Evolutionary conservation across 371 early-diverging fungal species (phyloP).

Genomic region (Mortierella sp.): DNA sequence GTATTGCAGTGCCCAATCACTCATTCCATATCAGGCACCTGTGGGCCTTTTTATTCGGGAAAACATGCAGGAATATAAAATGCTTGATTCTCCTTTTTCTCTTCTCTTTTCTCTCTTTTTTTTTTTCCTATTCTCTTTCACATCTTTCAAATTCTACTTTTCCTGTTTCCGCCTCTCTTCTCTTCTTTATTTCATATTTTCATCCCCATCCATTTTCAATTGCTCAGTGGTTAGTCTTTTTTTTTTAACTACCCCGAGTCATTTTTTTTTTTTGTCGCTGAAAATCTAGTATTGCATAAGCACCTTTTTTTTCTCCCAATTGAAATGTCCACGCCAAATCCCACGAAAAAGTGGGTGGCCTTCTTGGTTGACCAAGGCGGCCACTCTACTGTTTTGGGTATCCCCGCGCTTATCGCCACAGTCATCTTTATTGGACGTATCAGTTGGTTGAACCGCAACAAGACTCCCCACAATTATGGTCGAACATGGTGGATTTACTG

Average conservation of each 20-base stretch:
- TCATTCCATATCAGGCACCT: background rate
- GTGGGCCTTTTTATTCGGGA: background rate
- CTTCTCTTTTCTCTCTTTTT: background rate
- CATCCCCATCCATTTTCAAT: background rate
- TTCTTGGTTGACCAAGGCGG: conserved; percentile 24
- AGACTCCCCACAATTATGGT: conserved; percentile 29
- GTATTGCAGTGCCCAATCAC: too few species aligned
- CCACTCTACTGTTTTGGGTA: conserved; percentile 13
- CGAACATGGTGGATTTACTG: conserved; percentile 44
- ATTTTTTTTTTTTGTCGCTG: too few species aligned
- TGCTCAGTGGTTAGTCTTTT: too few species aligned
- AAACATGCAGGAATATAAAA: background rate
- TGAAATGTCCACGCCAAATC: background rate
- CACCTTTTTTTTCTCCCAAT: too few species aligned
- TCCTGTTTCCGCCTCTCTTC: background rate
- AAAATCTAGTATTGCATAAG: too few species aligned
- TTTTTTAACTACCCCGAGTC: too few species aligned
- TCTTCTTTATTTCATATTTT: background rate
- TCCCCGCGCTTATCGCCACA: conserved; percentile 21
- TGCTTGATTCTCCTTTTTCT: background rate
- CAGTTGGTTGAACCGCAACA: conserved; percentile 9
- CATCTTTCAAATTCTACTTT: background rate
- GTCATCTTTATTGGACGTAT: conserved; percentile 14
- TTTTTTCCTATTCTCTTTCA: conserved; percentile 1
- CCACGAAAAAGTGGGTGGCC: conserved; percentile 23